Evolutionary conservation across 2,329 filamentous ascomycete genomes (phyloP), one percentile per base, ranked within the genome.

Genomic region (Penicillium sp.): DNA sequence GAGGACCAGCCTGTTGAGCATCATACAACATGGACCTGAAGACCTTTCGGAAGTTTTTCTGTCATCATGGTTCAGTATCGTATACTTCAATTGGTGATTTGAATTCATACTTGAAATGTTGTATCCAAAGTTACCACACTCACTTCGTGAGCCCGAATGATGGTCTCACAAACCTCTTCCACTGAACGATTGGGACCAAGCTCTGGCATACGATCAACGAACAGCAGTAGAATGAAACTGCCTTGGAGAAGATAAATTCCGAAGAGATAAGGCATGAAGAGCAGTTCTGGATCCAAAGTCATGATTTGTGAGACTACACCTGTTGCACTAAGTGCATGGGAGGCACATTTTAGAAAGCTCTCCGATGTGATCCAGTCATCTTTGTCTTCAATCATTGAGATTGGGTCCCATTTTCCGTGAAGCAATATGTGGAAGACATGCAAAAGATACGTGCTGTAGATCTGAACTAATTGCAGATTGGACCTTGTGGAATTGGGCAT

Each of bases 31-130:
- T 80, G 2, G 77, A 79, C 10, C 79, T 69, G 59, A 84, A 74
- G 0, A 84, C 81, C 61, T 82, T 82, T 29, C 82, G 76, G 63
- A 84, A 84, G 60, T 83, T 83, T 70, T 80, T 78, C 79, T 82
- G 55, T 16, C 9, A 2, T 13, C 33, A 43, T 49, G 26, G 37
- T 14, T 31, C 14, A 39, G 48, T 7, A 2, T 10, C 11, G 5
- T 29, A 6, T 41, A 3, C 7, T 1, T 14, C 16, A n/a, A 44
- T 49, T 37, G 14, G 41, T 3, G 19, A 33, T 44, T 31, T 9
- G 10, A 44, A 29, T 4, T 6, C 56, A 26, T 69, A 79, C 78
- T 71, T 82, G 79, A 59, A 81, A 82, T 44, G 80, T 79, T 0
- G 80, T 82, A 49, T 73, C 78, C 10, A 82, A 65, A 8, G 80